phyloP scores from a whole-genome alignment of 2,329 filamentous ascomycete genomes.

The Davidsoniella australis region DNA sequence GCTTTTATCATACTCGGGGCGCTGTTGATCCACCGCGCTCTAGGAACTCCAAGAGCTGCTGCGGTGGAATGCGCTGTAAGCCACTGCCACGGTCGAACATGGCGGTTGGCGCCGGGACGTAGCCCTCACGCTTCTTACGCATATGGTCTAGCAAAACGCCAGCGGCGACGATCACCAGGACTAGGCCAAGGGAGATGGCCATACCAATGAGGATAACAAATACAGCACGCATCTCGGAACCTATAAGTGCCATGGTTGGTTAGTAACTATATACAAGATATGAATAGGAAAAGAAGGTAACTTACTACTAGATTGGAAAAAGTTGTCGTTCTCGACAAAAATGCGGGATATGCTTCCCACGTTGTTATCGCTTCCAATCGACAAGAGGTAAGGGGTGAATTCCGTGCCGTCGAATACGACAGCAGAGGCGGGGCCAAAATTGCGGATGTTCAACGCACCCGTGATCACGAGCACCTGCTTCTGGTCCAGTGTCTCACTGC shows the following conservation, averaged over 20 bases:
- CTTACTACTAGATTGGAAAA: conserved; percentile 51
- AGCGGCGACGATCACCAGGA: conserved; percentile 58
- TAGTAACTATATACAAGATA: conserved; percentile 7
- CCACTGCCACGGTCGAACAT: conserved; percentile 43
- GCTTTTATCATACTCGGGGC: conserved; percentile 19
- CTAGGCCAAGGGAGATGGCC: conserved; percentile 59
- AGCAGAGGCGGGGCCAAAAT: conserved; percentile 67
- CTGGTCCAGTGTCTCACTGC: conserved; percentile 43
- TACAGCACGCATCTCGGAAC: conserved; percentile 47
- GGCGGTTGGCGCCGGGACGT: conserved; percentile 56
- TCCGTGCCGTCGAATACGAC: conserved; percentile 73
- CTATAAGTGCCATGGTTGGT: conserved; percentile 20
- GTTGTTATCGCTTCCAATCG: conserved; percentile 45
- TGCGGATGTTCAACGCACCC: conserved; percentile 60
- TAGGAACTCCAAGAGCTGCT: conserved; percentile 39
- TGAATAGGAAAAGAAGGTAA: conserved; percentile 14
- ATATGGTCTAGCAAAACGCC: conserved; percentile 61
- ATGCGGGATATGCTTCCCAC: conserved; percentile 63
- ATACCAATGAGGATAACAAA: conserved; percentile 69
- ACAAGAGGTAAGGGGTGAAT: conserved; percentile 65
- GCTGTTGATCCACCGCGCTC: conserved; percentile 34
- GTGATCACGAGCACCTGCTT: conserved; percentile 65
- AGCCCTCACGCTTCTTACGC: conserved; percentile 63
- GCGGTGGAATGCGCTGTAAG: conserved; percentile 42
- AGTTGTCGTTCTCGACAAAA: conserved; percentile 67